phyloP scores from a whole-genome alignment of 148 eudicot genomes.

The Rhododendron molle region DNA sequence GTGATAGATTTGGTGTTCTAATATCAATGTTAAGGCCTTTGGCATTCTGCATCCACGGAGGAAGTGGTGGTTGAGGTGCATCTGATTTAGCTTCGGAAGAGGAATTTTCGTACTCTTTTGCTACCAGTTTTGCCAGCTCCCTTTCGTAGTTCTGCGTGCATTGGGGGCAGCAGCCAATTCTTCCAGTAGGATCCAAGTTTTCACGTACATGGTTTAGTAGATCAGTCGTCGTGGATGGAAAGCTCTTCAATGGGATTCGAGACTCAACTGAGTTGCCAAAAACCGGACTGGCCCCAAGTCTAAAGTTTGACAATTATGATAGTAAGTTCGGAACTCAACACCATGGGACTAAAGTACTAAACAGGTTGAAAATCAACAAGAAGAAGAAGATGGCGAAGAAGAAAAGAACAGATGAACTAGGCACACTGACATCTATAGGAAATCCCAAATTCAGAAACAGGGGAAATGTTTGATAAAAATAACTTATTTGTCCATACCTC shows the following conservation, averaged over 20 bases:
- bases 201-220: slow-evolving; percentile 36
- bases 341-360: neutral
- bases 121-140: slow-evolving; percentile 45
- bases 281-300: slow-evolving; percentile 48
- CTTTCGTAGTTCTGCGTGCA: slow-evolving; percentile 60
- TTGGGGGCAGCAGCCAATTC: slow-evolving; percentile 54
- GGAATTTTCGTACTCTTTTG: slow-evolving; percentile 45
- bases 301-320: slow-evolving; percentile 13
- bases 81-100: slow-evolving; percentile 40
- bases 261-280: slow-evolving; percentile 48
- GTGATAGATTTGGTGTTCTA: slow-evolving; percentile 30
- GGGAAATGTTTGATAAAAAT: neutral
- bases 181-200: slow-evolving; percentile 41
- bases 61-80: slow-evolving; percentile 38
- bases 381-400: neutral
- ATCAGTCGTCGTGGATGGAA: slow-evolving; percentile 28
- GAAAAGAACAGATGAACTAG: neutral
- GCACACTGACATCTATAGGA: neutral
- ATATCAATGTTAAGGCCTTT: slow-evolving; percentile 26
- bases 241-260: slow-evolving; percentile 44
- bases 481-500: neutral
- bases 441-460: neutral
- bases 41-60: slow-evolving; percentile 80
- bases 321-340: neutral
- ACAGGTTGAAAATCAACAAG: no score